phyloP scores from a whole-genome alignment of 2,329 filamentous ascomycete genomes.

The Scortechinia acanthostroma region DNA sequence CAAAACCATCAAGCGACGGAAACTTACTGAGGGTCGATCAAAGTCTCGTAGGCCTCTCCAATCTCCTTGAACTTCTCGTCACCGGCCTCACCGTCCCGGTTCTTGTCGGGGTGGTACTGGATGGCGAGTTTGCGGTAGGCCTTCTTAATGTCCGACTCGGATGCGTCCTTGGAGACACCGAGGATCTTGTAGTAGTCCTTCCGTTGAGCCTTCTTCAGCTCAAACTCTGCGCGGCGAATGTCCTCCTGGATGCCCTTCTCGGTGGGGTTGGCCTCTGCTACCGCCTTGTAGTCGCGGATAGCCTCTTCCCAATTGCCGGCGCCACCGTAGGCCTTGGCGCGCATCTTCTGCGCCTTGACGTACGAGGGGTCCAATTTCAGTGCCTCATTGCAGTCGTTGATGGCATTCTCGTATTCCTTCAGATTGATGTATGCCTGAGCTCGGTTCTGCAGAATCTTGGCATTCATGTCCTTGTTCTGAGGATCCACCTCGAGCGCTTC shows the following conservation, averaged over 20 bases:
- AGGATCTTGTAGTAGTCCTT: slow-evolving; percentile 99
- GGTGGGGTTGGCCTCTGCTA: slow-evolving; percentile 75
- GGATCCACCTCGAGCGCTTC: slow-evolving; percentile 80
- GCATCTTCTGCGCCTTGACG: slow-evolving; percentile 84
- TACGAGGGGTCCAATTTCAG: slow-evolving; percentile 78
- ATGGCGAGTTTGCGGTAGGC: slow-evolving; percentile 94
- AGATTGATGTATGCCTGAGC: slow-evolving; percentile 78
- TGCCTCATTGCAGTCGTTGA: slow-evolving; percentile 79
- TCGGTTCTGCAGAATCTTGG: slow-evolving; percentile 89
- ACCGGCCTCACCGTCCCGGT: slow-evolving; percentile 75
- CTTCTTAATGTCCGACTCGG: slow-evolving; percentile 83
- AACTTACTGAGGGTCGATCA: slow-evolving; percentile 86
- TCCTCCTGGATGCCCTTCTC: slow-evolving; percentile 78
- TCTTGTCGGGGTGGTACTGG: slow-evolving; percentile 94
- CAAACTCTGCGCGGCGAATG: slow-evolving; percentile 81
- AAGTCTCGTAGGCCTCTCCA: slow-evolving; percentile 89
- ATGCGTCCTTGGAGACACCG: slow-evolving; percentile 76
- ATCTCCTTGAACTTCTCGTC: slow-evolving; percentile 96
- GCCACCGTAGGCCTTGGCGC: slow-evolving; percentile 80
- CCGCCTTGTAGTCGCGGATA: slow-evolving; percentile 78
- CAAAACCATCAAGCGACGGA: no score
- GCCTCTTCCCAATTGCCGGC: slow-evolving; percentile 89
- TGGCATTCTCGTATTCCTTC: slow-evolving; percentile 75
- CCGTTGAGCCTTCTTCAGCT: slow-evolving; percentile 92
- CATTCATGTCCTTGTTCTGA: slow-evolving; percentile 82